Percentiles rank a stretch among this genome's conserved stretches.
phyloP scores from a whole-genome alignment of 169 alveolate genomes.

The Cryptosporidium ubiquitum region DNA sequence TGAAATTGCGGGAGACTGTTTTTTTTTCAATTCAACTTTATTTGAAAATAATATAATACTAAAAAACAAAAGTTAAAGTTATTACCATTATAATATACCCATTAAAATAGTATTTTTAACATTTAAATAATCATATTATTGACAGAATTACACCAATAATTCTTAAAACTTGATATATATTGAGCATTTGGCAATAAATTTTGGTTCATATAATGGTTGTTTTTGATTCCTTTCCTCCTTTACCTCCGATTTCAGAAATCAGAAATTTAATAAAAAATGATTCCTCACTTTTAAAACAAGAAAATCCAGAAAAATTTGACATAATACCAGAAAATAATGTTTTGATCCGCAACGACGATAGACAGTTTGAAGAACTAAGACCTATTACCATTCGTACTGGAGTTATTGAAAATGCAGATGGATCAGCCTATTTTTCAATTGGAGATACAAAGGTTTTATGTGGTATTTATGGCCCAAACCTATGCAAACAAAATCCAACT shows the following conservation, averaged over 20 bases:
- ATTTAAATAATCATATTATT: not conserved
- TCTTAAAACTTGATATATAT: no score
- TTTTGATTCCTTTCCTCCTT: conserved; percentile 35
- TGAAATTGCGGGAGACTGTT: conserved; percentile 69
- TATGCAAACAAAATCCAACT: conserved; percentile 16
- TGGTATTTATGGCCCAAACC: conserved; percentile 56
- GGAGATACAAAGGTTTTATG: conserved; percentile 59
- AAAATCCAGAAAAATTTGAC: not conserved
- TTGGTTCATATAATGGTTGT: not conserved
- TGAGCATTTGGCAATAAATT: not conserved
- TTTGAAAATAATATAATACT: not conserved
- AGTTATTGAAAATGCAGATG: conserved; percentile 51
- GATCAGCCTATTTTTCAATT: conserved; percentile 60
- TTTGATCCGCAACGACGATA: conserved; percentile 26
- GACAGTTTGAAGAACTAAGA: conserved; percentile 47
- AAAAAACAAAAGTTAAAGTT: not conserved
- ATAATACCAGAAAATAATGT: not conserved
- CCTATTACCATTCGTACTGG: conserved; percentile 53
- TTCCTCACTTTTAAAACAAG: not conserved
- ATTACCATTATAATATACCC: not conserved
- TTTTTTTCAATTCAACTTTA: not conserved
- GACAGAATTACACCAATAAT: not conserved
- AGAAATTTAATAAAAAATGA: not conserved
- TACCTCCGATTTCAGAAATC: not conserved
- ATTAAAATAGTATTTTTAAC: not conserved